Conservation (phyloP, 345 rosid genomes). For the Citrus glauca region DNA sequence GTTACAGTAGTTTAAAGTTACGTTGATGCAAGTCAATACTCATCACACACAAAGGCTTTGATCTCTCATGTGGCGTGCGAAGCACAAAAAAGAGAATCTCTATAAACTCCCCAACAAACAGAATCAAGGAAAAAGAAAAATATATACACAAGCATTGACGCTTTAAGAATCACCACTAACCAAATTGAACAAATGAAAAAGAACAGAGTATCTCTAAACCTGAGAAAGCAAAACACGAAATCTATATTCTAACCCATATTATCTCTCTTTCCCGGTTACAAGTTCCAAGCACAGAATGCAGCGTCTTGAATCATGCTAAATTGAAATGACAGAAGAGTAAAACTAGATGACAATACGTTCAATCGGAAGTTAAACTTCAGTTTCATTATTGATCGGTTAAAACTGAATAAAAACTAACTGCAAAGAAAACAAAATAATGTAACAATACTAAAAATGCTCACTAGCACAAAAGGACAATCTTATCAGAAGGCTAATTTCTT, state of each 20-base stretch:
- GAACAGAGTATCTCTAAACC: not conserved
- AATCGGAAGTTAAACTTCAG: not conserved
- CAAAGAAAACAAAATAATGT: not conserved
- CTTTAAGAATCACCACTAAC: not conserved
- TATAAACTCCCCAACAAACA: not conserved
- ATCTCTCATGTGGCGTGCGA: not conserved
- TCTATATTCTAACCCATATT: not conserved
- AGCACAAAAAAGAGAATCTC: not conserved
- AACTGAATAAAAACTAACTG: not conserved
- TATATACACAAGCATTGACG: not conserved
- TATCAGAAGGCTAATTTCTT: conserved; percentile 21
- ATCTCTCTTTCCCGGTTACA: not conserved
- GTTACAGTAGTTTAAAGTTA: not conserved
- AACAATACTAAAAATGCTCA: not conserved
- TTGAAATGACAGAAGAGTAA: not conserved
- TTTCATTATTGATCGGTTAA: not conserved
- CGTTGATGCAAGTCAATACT: not conserved
- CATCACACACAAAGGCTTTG: not conserved
- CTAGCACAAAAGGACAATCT: not conserved
- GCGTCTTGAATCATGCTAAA: not conserved
- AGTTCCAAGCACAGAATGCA: not conserved
- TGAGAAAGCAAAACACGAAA: not conserved
- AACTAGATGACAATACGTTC: not conserved
- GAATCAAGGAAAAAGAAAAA: not conserved
- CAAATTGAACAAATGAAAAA: not conserved